Conservation (phyloP, 371 early-diverging fungal genomes). For the Mortierella sp. region DNA sequence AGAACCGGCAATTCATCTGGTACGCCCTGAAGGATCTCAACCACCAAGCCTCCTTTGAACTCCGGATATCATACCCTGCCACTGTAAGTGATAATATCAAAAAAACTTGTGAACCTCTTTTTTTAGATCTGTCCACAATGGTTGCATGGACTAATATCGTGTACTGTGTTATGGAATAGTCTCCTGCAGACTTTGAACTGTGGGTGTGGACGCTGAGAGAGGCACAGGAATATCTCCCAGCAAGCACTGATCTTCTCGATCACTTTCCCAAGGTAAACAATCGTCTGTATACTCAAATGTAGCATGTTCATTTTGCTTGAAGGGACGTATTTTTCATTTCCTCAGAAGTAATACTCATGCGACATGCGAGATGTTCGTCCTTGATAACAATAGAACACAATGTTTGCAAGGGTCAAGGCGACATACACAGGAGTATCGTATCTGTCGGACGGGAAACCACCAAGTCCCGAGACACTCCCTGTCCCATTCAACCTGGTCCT, state of each 20-base stretch:
- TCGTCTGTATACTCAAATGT: not conserved
- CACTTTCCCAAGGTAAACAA: conserved; percentile 31
- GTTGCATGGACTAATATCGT: not conserved
- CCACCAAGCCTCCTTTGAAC: conserved; percentile 33
- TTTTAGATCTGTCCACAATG: too few species aligned
- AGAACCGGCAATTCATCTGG: conserved; percentile 42
- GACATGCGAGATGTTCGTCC: too few species aligned
- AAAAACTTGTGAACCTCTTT: too few species aligned
- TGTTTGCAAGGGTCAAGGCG: conserved; percentile 51
- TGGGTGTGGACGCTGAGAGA: conserved; percentile 38
- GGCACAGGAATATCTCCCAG: conserved; percentile 26
- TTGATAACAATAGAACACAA: conserved; percentile 20
- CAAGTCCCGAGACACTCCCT: conserved; percentile 27
- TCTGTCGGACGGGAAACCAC: conserved; percentile 2
- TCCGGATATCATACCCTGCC: conserved; percentile 52
- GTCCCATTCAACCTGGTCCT: conserved; percentile 44
- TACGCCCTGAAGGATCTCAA: conserved; percentile 35
- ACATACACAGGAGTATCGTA: conserved; percentile 51
- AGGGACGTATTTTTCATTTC: not conserved
- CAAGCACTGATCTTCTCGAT: conserved; percentile 10
- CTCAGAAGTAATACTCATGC: too few species aligned
- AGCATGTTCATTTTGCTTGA: too few species aligned
- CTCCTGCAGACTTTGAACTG: conserved; percentile 52
- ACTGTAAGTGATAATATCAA: conserved; percentile 29
- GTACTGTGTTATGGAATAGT: conserved; percentile 11